These are phyloP conservation scores for Gossypium gossypioides DNA, from an alignment of 441 rosid species.

Conservation along the genomic window DNA sequence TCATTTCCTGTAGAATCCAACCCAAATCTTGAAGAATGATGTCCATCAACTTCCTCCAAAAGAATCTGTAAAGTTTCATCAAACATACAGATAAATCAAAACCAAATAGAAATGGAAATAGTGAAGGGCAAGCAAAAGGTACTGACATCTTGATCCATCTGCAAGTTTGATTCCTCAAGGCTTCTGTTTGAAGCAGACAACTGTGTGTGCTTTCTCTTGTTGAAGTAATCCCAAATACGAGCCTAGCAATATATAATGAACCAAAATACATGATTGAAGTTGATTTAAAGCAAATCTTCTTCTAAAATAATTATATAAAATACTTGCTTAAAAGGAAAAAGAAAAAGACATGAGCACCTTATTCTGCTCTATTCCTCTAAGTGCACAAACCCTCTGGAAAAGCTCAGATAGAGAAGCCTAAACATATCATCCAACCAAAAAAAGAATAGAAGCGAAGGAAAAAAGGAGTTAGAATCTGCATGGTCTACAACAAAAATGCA, in stretches of 20 bases:
- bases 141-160: conserved; percentile 71
- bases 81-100: conserved; percentile 7
- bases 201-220: conserved; percentile 24
- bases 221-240: conserved; percentile 62
- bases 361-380: conserved; percentile 41
- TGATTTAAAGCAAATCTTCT: not conserved
- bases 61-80: conserved; percentile 33
- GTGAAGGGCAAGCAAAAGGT: not conserved
- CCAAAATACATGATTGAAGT: not conserved
- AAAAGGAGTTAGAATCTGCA: conserved; percentile 6
- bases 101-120: not conserved
- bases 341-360: conserved; percentile 40
- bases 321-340: not conserved
- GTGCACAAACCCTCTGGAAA: conserved; percentile 48
- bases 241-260: conserved; percentile 26
- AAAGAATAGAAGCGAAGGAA: conserved; percentile 9
- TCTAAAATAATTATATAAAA: not conserved
- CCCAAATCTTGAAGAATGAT: conserved; percentile 29
- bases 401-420: conserved; percentile 68
- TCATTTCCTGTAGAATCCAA: conserved; percentile 41
- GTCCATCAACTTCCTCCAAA: conserved; percentile 40
- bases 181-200: conserved; percentile 37
- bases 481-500: not conserved
- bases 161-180: conserved; percentile 57
- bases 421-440: conserved; percentile 12